These are phyloP conservation scores for Ceratocystiopsis brevicomis DNA, from an alignment of 2,329 filamentous ascomycete species.

Conservation along the genomic window DNA sequence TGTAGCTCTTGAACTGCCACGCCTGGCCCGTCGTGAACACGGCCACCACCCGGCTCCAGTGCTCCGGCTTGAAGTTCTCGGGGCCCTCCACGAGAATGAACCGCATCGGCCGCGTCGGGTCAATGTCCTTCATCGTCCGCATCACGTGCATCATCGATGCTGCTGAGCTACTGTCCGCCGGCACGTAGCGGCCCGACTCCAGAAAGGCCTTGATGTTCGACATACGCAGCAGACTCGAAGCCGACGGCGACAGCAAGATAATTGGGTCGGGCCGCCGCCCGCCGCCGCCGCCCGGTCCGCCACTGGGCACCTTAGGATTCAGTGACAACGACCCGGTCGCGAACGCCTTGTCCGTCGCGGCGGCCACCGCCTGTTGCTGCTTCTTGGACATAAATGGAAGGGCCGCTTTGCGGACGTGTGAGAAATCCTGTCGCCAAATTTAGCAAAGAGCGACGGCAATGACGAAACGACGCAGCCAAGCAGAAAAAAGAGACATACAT, in stretches of 20 bases:
- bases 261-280: conserved; percentile 56
- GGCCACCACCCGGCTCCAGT: conserved; percentile 87
- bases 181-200: conserved; percentile 62
- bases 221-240: conserved; percentile 84
- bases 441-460: neutral
- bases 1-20: conserved; percentile 98
- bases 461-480: neutral
- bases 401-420: conserved; percentile 74
- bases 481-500: conserved; percentile 34
- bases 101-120: conserved; percentile 54
- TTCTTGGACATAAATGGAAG: conserved; percentile 54
- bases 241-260: conserved; percentile 89
- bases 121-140: conserved; percentile 53
- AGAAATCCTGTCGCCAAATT: conserved; percentile 56
- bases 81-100: conserved; percentile 93
- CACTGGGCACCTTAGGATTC: conserved; percentile 23
- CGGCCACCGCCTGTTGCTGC: conserved; percentile 20
- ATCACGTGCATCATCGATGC: conserved; percentile 73
- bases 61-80: conserved; percentile 91
- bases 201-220: conserved; percentile 93
- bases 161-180: conserved; percentile 47
- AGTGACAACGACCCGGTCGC: conserved; percentile 28
- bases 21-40: conserved; percentile 95
- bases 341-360: conserved; percentile 18
- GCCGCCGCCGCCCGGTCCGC: neutral